Base-by-base conservation (phyloP, 768 basidiomycete species). In the Tulasnella sp. region DNA sequence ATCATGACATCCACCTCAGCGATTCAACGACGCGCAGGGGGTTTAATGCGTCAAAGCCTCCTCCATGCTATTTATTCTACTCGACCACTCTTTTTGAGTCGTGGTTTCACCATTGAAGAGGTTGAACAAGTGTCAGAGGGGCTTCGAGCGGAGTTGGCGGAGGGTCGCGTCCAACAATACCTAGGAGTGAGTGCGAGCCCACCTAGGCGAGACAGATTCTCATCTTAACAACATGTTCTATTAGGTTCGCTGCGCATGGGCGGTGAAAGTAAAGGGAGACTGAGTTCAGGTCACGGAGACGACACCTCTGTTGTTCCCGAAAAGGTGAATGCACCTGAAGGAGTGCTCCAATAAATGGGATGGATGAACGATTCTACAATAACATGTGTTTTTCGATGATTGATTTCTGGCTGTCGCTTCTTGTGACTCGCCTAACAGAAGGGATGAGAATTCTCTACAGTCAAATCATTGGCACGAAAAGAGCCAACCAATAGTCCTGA, bases 401-500 rank as follows among this genome's bases (percentile, higher is more conserved):
- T 72, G 90, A 92, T 80, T 93, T 94, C 78, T 93, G 92, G 76
- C 88, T 75, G 79, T 42, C 75, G 75, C 88, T 86, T 74, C 86
- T 79, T 22, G 90, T 90, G 9, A 96, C 90, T 47, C 94, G 90
- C 94, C 94, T 95, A 37, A 26, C 9, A 36, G n/a, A 29, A 77
- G 17, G 63, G 12, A 22, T 35, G 36, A 67, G 4, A 71, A 41
- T 26, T 34, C 67, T 22, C 12, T 69, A 12, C 11, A 26, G 26
- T 17, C 34, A 42, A 66, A 67, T 62, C 41, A 47, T 26, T n/a
- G n/a, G 14, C 35, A 62, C 32, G 69, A 74, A 19, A 29, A 36
- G 66, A 19, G 11, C 3, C 69, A 59, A 92, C 94, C 94, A 97
- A 78, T 94, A 98, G 77, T 94, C 89, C 76, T 97, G 94, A 86